Conservation (phyloP, 495 filamentous ascomycete species). For the Neurospora sp. region DNA sequence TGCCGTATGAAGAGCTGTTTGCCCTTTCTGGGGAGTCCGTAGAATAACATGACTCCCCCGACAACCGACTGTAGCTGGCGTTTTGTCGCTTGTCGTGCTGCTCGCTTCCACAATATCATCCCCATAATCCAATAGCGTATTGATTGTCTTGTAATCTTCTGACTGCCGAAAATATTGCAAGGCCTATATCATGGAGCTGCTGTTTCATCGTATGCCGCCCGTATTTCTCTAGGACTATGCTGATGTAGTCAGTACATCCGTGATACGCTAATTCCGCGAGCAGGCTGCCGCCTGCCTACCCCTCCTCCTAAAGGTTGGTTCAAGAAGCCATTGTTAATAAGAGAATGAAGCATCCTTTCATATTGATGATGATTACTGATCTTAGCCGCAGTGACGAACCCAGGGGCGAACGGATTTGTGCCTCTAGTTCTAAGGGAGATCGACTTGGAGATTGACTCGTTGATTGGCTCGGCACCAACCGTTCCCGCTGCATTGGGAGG, state of each 20-base stretch:
- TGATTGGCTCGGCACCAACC: neutral
- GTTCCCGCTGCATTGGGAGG: neutral
- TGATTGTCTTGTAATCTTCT: neutral
- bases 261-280: neutral
- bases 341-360: no score
- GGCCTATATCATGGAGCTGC: neutral
- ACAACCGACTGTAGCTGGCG: neutral
- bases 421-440: no score
- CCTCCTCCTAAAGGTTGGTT: neutral
- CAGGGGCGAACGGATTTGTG: no score
- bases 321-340: neutral
- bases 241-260: neutral
- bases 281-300: neutral
- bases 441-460: no score
- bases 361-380: no score
- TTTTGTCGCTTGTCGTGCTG: neutral
- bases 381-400: no score
- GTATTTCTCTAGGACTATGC: neutral
- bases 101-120: neutral
- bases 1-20: neutral
- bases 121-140: neutral
- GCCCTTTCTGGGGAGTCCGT: neutral
- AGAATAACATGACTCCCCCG: neutral
- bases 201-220: neutral
- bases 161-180: neutral